Evolutionary conservation across 2,329 filamentous ascomycete species (phyloP), one percentile per base, ranked within the genome.

Genomic region (Cladosporium sp.): DNA sequence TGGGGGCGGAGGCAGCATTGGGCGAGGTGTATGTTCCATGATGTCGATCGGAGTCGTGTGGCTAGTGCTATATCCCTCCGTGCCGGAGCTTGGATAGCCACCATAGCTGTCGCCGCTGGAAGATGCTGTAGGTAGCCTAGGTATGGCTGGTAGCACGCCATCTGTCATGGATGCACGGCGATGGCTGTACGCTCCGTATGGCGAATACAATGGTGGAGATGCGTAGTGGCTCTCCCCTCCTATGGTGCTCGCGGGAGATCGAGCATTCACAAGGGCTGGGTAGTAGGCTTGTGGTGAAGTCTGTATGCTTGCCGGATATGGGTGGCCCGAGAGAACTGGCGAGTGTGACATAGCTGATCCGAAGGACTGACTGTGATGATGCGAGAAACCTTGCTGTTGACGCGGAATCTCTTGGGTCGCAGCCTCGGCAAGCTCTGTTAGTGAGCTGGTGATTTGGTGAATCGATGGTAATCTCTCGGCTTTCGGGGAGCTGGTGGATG

Each of bases 11-110:
- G 71, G 74, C 25, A 72, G 64, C 23, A 72, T 66, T 4, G 59
- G 67, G 21, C 67, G 77, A 57, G 63, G 68, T 49, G 64, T 69
- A 54, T 69, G 75, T 34, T 76, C 76, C n/a, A 34, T 74, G 8
- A 76, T 65, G 25, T 76, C 75, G 23, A 71, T 71, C 0, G 76
- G 76, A n/a, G 76, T 76, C 65, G 75, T 76, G 13, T 76, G 75
- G 34, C 68, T 66, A 10, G 75, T 76, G 65, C 75, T 76, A 65
- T 75, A 75, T 8, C 72, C 72, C 57, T 77, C 76, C 8, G 70
- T 69, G 58, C 71, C 73, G 0, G 74, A 74, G 59, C 69, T 70
- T 0, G 71, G 63, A 48, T 69, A 68, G 18, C 71, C 74, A 7
- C 61, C 58, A n/a, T 73, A 67, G 61, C 73, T 76, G 21, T 74